These are phyloP conservation scores for Physcomitrellopsis africana DNA, from an alignment of 225 moss, liverwort and hornwort species.

Conservation along the genomic window DNA sequence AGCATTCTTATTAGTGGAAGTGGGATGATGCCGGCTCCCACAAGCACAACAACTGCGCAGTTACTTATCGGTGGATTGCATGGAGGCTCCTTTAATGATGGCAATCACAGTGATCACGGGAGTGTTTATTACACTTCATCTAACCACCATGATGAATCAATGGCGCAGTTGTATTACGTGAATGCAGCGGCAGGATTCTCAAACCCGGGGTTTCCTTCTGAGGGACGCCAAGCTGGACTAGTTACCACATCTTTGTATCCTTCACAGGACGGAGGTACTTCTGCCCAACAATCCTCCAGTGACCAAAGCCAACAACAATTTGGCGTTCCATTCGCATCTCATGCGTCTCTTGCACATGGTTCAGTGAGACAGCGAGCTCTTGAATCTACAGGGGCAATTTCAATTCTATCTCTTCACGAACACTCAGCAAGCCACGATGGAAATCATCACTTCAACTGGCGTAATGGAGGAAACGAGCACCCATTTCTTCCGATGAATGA, in stretches of 20 bases:
- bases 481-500: slow-evolving; percentile 46
- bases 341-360: slow-evolving; percentile 28
- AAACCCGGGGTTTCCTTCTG: not conserved
- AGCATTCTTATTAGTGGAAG: slow-evolving; percentile 24
- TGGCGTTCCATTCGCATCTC: slow-evolving; percentile 22
- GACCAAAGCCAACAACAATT: slow-evolving; percentile 29
- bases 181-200: slow-evolving; percentile 17
- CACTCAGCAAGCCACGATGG: not conserved
- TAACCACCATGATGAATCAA: slow-evolving; percentile 10
- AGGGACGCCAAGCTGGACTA: not conserved
- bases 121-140: slow-evolving; percentile 23
- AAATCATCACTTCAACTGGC: slow-evolving; percentile 36
- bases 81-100: slow-evolving; percentile 18
- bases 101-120: slow-evolving; percentile 14
- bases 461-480: slow-evolving; percentile 51
- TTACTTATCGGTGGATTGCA: slow-evolving; percentile 25
- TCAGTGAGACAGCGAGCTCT: slow-evolving; percentile 29
- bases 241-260: slow-evolving; percentile 9
- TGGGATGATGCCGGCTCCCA: slow-evolving; percentile 7
- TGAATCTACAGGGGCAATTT: slow-evolving; percentile 2
- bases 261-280: not conserved
- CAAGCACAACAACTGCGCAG: slow-evolving; percentile 17
- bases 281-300: slow-evolving; percentile 15
- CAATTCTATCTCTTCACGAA: slow-evolving; percentile 6
- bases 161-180: slow-evolving; percentile 24